Percentiles rank a stretch among this genome's conserved stretches.
Evolutionary conservation across 176 grass and related monocot species (phyloP).

Genomic region (Tuctoria greenei): DNA sequence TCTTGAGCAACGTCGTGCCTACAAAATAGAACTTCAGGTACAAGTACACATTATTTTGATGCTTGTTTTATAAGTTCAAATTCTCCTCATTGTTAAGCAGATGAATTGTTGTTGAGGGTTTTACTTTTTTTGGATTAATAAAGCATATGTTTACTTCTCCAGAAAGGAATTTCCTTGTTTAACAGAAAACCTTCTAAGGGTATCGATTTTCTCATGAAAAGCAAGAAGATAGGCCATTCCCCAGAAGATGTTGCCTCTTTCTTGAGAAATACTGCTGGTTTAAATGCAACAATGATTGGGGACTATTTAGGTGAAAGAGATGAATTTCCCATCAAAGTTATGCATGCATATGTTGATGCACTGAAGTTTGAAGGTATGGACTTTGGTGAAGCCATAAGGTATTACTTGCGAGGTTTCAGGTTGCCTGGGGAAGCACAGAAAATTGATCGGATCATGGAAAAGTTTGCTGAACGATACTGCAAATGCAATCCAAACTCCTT

Average conservation of each 20-base stretch:
- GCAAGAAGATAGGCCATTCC: constrained; percentile 72
- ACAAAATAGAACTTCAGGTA: constrained; percentile 94
- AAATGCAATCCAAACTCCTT: constrained; percentile 94
- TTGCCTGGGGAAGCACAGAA: constrained; percentile 98
- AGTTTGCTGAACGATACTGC: constrained; percentile 95
- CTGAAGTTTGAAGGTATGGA: constrained; percentile 88
- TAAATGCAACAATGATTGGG: constrained; percentile 91
- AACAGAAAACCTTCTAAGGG: constrained; percentile 96
- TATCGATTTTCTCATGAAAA: constrained; percentile 87
- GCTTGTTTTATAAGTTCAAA: constrained; percentile 6
- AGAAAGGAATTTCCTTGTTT: constrained; percentile 96
- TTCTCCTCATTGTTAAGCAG: neutral
- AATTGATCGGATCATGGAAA: constrained; percentile 99
- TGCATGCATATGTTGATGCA: constrained; percentile 99
- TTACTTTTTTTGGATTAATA: constrained; percentile 26
- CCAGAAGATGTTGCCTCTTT: constrained; percentile 85
- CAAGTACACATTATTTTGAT: constrained; percentile 48
- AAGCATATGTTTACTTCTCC: constrained; percentile 43
- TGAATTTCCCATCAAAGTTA: constrained; percentile 94
- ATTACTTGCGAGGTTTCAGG: constrained; percentile 88
- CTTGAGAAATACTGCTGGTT: constrained; percentile 75
- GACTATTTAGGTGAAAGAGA: constrained; percentile 98
- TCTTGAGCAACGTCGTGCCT: constrained; percentile 83
- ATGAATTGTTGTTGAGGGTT: constrained; percentile 1
- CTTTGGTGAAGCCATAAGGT: constrained; percentile 93